These are phyloP conservation scores for Acacia confusa DNA, from an alignment of 306 rosid species.

Conservation along the genomic window DNA sequence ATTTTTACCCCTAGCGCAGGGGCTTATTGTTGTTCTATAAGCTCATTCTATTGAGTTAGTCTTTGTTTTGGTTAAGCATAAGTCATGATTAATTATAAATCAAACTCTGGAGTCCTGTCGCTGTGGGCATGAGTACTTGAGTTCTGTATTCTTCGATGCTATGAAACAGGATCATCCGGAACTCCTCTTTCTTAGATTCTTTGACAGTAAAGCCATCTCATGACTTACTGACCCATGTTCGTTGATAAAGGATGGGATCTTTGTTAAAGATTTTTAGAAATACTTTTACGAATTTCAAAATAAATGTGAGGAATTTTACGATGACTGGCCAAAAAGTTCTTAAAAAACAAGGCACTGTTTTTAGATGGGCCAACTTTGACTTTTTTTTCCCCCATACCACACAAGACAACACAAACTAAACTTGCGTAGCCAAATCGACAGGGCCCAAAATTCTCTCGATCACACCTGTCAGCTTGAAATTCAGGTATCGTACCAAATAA, in stretches of 20 bases:
- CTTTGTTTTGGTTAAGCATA: not conserved
- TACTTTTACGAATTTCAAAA: too few relatives aligned
- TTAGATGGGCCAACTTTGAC: too few relatives aligned
- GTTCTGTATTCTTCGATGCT: not conserved
- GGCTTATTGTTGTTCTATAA: not conserved
- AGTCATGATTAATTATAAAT: not conserved
- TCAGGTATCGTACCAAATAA: not conserved
- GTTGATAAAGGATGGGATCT: not conserved
- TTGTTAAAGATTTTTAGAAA: not conserved
- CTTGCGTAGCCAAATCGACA: not conserved
- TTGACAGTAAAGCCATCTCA: too few relatives aligned
- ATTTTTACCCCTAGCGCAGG: not conserved
- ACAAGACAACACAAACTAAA: not conserved
- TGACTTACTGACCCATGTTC: not conserved
- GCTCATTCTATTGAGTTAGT: not conserved
- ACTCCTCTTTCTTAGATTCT: too few relatives aligned
- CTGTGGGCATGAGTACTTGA: not conserved
- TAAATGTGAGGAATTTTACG: too few relatives aligned
- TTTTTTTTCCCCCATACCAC: not conserved
- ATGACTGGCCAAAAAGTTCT: too few relatives aligned
- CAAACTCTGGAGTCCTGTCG: not conserved
- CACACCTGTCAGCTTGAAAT: not conserved
- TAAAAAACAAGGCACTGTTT: too few relatives aligned
- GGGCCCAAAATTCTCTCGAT: not conserved
- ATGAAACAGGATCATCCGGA: not conserved